A percentile compares a stretch with the other conserved stretches of the same genome.
Conservation (phyloP, 2,329 filamentous ascomycete species). For the Aspergillus neoniger region DNA sequence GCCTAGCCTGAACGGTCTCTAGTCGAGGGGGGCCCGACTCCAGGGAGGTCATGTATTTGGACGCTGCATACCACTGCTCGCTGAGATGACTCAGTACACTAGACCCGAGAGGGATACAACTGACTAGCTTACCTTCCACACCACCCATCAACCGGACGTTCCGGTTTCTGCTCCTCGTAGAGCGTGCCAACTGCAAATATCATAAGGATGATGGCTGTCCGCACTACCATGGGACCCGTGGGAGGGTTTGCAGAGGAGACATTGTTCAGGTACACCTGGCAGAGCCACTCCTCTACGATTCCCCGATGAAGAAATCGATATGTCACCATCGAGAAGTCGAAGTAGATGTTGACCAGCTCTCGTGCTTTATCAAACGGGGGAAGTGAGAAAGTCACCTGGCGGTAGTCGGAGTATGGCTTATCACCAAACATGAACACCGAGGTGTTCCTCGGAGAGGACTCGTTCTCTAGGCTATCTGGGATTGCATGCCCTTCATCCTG, state of each 20-base stretch:
- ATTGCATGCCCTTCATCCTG: slow-evolving; percentile 49
- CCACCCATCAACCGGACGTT: slow-evolving; percentile 26
- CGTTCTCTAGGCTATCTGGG: slow-evolving; percentile 31
- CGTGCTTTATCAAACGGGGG: slow-evolving; percentile 42
- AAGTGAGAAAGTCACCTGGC: slow-evolving; percentile 41
- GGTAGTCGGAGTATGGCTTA: slow-evolving; percentile 47
- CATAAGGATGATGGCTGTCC: slow-evolving; percentile 52
- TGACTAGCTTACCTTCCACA: slow-evolving; percentile 31
- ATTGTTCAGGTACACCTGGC: slow-evolving; percentile 42
- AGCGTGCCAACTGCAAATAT: slow-evolving; percentile 53
- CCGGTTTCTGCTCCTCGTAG: slow-evolving; percentile 46
- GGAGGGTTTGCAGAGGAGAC: slow-evolving; percentile 40
- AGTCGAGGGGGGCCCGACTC: slow-evolving; percentile 58
- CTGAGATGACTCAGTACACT: slow-evolving; percentile 21
- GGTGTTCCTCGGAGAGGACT: slow-evolving; percentile 42
- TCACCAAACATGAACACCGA: slow-evolving; percentile 54
- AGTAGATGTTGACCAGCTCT: slow-evolving; percentile 56
- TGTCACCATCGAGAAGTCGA: slow-evolving; percentile 62
- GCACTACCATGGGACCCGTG: slow-evolving; percentile 46
- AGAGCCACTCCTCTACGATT: slow-evolving; percentile 53
- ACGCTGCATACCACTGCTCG: slow-evolving; percentile 43
- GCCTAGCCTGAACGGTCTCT: slow-evolving; percentile 59
- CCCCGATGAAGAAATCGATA: slow-evolving; percentile 61
- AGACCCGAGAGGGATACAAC: neutral
- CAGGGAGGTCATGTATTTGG: slow-evolving; percentile 38